phyloP scores from a whole-genome alignment of 2,329 filamentous ascomycete genomes.

The Myriosclerotinia scirpicola region DNA sequence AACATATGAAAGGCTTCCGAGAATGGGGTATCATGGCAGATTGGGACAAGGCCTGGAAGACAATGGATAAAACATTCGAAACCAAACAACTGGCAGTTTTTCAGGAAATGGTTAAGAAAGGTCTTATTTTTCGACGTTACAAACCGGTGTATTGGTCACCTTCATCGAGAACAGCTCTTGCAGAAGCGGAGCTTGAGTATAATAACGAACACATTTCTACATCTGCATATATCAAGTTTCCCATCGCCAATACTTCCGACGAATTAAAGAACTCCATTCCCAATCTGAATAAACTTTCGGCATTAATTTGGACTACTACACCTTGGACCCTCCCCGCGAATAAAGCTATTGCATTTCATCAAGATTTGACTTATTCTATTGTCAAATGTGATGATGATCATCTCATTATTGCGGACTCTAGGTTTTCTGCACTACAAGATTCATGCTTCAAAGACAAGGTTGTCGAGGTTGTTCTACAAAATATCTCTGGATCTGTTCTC shows the following conservation, averaged over 20 bases:
- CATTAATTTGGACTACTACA: conserved; percentile 98
- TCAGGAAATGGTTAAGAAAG: conserved; percentile 69
- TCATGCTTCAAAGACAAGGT: conserved; percentile 42
- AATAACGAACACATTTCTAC: conserved; percentile 70
- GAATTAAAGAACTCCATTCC: conserved; percentile 46
- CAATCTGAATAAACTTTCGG: conserved; percentile 56
- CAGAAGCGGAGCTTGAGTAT: conserved; percentile 84
- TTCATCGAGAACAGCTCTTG: conserved; percentile 74
- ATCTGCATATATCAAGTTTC: conserved; percentile 79
- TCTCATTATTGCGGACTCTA: conserved; percentile 69
- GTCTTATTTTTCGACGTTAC: conserved; percentile 73
- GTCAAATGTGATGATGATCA: conserved; percentile 58
- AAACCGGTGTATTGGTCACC: conserved; percentile 89
- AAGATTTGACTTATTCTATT: conserved; percentile 71
- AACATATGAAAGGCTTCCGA: conserved; percentile 72
- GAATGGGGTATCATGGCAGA: conserved; percentile 78
- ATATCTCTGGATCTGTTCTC: conserved; percentile 65
- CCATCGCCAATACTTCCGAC: conserved; percentile 53
- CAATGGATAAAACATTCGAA: conserved; percentile 76
- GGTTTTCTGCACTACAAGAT: conserved; percentile 59
- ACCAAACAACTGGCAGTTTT: conserved; percentile 74
- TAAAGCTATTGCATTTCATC: conserved; percentile 78
- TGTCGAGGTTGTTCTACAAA: conserved; percentile 51
- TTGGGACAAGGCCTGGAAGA: conserved; percentile 75
- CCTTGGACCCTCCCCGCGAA: conserved; percentile 97